Evolutionary conservation across 208 protist genomes (phyloP).

Genomic region (Acanthamoeba triangularis): DNA sequence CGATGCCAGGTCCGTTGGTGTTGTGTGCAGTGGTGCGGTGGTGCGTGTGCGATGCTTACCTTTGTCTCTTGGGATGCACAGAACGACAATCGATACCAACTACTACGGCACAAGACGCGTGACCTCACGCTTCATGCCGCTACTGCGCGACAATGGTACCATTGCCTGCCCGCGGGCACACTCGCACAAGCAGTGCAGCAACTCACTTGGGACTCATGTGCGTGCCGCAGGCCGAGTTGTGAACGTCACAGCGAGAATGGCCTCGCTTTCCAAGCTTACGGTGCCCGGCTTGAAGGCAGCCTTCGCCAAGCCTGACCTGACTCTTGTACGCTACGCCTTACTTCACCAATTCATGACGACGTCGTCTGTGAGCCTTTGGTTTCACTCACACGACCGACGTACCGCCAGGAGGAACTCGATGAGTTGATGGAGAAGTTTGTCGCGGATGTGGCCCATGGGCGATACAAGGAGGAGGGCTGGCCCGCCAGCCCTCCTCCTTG

Average conservation of each 20-base stretch:
- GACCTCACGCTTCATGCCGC: neutral
- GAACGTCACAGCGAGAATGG: constrained; percentile 12
- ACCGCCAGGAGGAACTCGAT: constrained; percentile 19
- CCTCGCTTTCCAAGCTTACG: neutral
- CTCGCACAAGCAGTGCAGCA: no score
- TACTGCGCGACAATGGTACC: constrained; percentile 7
- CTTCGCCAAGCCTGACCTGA: constrained; percentile 13
- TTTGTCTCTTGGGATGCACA: neutral
- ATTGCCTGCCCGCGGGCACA: neutral
- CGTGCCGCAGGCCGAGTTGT: neutral
- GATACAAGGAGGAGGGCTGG: constrained; percentile 66
- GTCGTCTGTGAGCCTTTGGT: neutral
- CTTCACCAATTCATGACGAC: neutral
- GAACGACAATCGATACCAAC: constrained; percentile 60
- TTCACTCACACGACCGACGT: neutral
- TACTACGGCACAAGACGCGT: constrained; percentile 28
- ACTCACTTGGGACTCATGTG: neutral
- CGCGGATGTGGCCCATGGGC: constrained; percentile 5
- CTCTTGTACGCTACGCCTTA: neutral
- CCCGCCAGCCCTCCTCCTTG: neutral
- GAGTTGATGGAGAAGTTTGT: constrained; percentile 61
- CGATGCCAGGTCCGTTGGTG: neutral
- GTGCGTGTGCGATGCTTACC: neutral
- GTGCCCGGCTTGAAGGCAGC: neutral
- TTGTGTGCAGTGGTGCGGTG: no score